Percentiles rank a stretch among this genome's conserved stretches.
phyloP scores from a whole-genome alignment of 2,329 filamentous ascomycete species.

The Verticillium zaregamsianum region DNA sequence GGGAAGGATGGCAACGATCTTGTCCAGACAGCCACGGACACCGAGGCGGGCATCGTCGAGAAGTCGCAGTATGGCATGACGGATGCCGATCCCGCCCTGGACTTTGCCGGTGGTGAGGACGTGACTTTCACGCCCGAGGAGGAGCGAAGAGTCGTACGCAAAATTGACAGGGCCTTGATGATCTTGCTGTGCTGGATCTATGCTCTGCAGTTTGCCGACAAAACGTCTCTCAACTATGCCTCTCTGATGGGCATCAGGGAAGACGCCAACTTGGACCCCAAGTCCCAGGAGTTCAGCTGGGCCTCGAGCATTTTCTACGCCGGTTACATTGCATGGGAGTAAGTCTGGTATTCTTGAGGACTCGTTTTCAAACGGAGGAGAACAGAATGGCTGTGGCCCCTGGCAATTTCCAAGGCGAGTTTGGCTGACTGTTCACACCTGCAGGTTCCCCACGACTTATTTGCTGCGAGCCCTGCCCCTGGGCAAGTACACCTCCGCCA shows the following conservation, averaged over 20 bases:
- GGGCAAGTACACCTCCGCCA: constrained; percentile 28
- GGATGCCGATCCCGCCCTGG: constrained; percentile 8
- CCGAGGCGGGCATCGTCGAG: constrained; percentile 8
- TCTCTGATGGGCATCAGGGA: constrained; percentile 12
- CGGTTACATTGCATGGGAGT: constrained; percentile 17
- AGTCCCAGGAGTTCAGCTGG: constrained; percentile 15
- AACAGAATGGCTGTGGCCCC: neutral
- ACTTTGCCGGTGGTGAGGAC: constrained; percentile 6
- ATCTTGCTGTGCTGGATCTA: constrained; percentile 9
- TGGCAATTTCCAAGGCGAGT: neutral
- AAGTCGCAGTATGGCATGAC: constrained; percentile 5
- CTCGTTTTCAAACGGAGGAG: too few species aligned
- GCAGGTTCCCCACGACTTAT: constrained; percentile 30
- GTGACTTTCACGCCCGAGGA: constrained; percentile 10
- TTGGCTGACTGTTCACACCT: neutral
- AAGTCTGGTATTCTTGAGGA: neutral
- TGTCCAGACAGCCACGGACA: constrained; percentile 7
- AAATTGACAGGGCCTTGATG: constrained; percentile 8
- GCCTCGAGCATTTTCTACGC: constrained; percentile 16
- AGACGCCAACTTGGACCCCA: constrained; percentile 9
- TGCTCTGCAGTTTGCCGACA: constrained; percentile 9
- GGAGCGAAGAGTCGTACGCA: constrained; percentile 3
- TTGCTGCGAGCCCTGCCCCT: constrained; percentile 26
- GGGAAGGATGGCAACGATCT: constrained; percentile 4
- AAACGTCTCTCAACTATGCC: constrained; percentile 11